Evolutionary conservation across 2,329 filamentous ascomycete genomes (phyloP).

Genomic region (Truncatella angustata): DNA sequence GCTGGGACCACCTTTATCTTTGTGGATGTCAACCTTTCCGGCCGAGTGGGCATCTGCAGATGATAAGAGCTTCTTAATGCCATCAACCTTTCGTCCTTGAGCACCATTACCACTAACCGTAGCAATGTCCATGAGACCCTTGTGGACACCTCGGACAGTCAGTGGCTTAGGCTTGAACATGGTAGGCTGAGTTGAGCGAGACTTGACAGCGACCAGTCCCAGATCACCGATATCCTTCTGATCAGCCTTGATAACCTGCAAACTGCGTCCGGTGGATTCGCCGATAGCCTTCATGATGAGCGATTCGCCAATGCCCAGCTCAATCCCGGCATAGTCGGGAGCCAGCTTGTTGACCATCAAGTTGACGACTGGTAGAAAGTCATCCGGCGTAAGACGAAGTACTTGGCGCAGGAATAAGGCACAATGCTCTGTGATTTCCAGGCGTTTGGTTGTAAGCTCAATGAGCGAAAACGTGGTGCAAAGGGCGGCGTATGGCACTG

Average conservation of each 20-base stretch:
- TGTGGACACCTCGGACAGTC: constrained; percentile 82
- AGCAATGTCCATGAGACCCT: constrained; percentile 84
- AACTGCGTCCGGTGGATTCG: constrained; percentile 84
- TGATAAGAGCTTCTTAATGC: constrained; percentile 95
- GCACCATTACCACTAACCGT: constrained; percentile 83
- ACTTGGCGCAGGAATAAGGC: constrained; percentile 91
- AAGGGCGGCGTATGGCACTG: constrained; percentile 90
- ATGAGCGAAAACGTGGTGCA: constrained; percentile 94
- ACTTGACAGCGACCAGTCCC: constrained; percentile 92
- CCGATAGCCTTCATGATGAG: constrained; percentile 99
- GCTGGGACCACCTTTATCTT: constrained; percentile 90
- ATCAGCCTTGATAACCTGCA: constrained; percentile 89
- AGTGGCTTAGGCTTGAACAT: constrained; percentile 98
- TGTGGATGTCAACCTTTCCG: constrained; percentile 83
- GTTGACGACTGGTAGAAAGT: constrained; percentile 83
- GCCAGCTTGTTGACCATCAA: constrained; percentile 98
- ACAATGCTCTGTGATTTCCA: constrained; percentile 86
- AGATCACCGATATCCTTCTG: constrained; percentile 96
- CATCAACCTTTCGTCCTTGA: constrained; percentile 86
- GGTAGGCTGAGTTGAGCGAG: constrained; percentile 88
- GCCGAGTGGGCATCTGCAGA: constrained; percentile 73
- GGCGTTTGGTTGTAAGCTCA: constrained; percentile 88
- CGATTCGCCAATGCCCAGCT: constrained; percentile 97
- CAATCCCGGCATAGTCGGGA: constrained; percentile 93
- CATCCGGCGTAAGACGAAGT: constrained; percentile 82